Evolutionary conservation across 768 basidiomycete genomes (phyloP), one percentile per base, ranked within the genome.

Genomic region (Trametes maxima): DNA sequence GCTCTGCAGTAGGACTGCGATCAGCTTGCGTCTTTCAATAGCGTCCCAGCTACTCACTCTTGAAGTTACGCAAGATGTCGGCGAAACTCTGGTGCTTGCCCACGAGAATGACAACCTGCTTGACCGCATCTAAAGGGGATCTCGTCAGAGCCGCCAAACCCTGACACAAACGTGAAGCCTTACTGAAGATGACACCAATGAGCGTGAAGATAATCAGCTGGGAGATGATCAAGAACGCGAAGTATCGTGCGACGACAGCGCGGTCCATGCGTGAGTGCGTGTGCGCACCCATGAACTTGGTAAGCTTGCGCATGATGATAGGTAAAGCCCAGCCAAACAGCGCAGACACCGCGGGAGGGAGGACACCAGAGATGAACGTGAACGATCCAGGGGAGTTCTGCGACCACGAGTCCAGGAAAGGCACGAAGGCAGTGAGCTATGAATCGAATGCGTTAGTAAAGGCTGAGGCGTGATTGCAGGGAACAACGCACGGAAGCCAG

Each of bases 151-250:
- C 37, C 10, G 39, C 1, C 13, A 7, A 28, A 24, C 14, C 25
- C 46, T 3, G 42, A 49, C 36, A 17, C 10, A 17, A 67, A 44
- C 55, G 28, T 52, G 42, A 46, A 25, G 36, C 6, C 88, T 67
- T 59, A 92, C 91, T 87, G 78, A 94, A 95, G 58, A 88, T 80
- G 49, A 95, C 95, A 66, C 93, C 92, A 62, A 98, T 87, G 59
- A 96, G 75, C 16, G 93, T 96, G 80, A 98, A 99, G 75, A 98
- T 87, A 63, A 99, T 80, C 68, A 99, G 77, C 72, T 98, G 95
- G 52, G 90, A 92, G 75, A 97, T 89, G 60, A 98, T 87, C 74
- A 98, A 80, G 82, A 99, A 98, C 1, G 90, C 81, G 70, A 89
- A 98, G 76, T 98, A 98, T 50, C 94, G 87, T 19, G 93, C 93